phyloP scores from a whole-genome alignment of 768 basidiomycete genomes.

The Mycena leptocephala region DNA sequence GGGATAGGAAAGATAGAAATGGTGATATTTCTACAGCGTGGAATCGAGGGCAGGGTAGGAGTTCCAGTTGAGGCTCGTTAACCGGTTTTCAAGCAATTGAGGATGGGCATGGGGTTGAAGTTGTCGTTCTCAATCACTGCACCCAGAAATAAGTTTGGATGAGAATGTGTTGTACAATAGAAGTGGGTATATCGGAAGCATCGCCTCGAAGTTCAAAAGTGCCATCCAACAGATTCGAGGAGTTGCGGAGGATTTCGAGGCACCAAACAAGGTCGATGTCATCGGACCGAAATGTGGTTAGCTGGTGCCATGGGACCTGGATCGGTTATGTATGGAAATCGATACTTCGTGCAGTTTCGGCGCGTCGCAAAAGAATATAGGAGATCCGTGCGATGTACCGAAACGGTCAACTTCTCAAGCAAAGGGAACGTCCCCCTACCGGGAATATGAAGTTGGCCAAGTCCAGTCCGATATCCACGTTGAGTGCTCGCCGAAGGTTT shows the following conservation, averaged over 20 bases:
- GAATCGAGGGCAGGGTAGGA: neutral
- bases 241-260: neutral
- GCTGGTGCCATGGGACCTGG: constrained; percentile 5
- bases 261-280: neutral
- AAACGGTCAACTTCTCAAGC: neutral
- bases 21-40: neutral
- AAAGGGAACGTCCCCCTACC: neutral
- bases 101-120: neutral
- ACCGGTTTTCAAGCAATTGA: neutral
- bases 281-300: neutral
- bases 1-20: neutral
- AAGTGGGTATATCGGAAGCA: no score
- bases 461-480: neutral
- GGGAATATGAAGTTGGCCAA: neutral
- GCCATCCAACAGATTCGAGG: neutral
- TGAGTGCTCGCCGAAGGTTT: neutral
- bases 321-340: neutral
- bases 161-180: neutral
- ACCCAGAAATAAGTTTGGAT: neutral
- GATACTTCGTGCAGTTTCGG: neutral
- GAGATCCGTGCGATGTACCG: neutral
- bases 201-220: neutral
- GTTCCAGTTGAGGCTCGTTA: neutral
- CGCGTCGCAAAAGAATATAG: neutral
- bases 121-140: neutral